Base-by-base conservation (phyloP, 306 rosid genomes). In the Corylus heterophylla region DNA sequence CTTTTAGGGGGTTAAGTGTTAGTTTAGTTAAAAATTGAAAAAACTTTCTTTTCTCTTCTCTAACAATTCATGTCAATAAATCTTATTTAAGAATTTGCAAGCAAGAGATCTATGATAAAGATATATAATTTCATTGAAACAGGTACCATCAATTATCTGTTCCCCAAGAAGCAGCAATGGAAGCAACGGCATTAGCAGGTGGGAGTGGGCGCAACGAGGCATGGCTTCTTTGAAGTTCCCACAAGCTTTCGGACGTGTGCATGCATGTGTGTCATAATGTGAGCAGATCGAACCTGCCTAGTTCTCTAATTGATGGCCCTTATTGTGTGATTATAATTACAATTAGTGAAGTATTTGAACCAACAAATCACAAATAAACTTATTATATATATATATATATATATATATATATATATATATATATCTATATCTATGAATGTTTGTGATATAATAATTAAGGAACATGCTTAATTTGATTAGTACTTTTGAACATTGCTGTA, bases 161-260 rank as follows among this genome's bases (percentile, higher is more conserved):
- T 45, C 35, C 63, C 35, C 42, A 62, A 39, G 73, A 72, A 71
- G 54, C 49, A n/a, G 62, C 56, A 8, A 29, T 29, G 39, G 74
- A 68, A 22, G 35, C 54, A 55, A 56, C 29, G 75, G 5, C 22
- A 55, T 56, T 70, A 1, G 69, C 52, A 12, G 76, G 56, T 48
- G 82, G 72, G 17, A 72, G 13, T 10, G 12, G 39, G 22, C 49
- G 73, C 61, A 59, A 59, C 71, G 71, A 78, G 39, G 82, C 37
- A 39, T 79, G 83, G 83, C 56, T 79, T 35, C 56, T 79, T 59
- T 73, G 59, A 73, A 80, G 42, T 31, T 29, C n/a, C 49, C 8
- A 45, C 20, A 29, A 45, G 27, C 70, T 44, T 70, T 78, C 37
- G 42, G 8, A 64, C 48, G 47, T 10, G 62, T n/a, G 22, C 22